Evolutionary conservation across 805 yeast genomes (phyloP), one percentile per base, ranked within the genome.

Genomic region (Yarrowia sp.): DNA sequence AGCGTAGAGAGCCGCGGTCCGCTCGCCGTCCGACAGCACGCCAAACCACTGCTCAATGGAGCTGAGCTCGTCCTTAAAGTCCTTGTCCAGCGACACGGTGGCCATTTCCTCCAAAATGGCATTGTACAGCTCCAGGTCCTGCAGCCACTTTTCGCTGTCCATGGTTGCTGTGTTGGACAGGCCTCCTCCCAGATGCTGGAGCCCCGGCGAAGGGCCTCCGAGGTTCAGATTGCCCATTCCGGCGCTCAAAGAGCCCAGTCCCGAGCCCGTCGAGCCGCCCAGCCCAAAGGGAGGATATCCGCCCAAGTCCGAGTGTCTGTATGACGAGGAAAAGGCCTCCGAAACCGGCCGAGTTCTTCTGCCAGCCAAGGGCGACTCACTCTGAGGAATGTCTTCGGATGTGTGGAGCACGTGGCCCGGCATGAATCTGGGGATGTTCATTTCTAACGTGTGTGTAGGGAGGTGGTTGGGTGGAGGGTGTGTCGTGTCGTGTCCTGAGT

Each of bases 21-120:
- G 76, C 67, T 78, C 81, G 26, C 71, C 72, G 35, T 72, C 72
- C 52, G 72, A 69, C 33, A 78, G 72, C 35, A 73, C 72, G 41
- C 75, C 73, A 68, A 76, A 78, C 81, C 81, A 78, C 61, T 72
- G 71, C 67, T 76, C 80, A 65, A 78, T 71, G 35, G 76, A 73
- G 48, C 67, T 64, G 30, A 77, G 71, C 67, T 77, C 78, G 30
- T 73, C 72, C 52, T 71, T 71, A 68, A 75, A 75, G 62, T 70
- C 67, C 48, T 65, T 66, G 64, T 73, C 76, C 49, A 72, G 67
- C 16, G 68, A 64, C 30, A 70, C 73, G 30, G 73, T 67, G 22
- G 76, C 72, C 70, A 74, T 70, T 56, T 73, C 71, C 41, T 72
- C 74, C 58, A 73, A 70, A 21, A 75, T 71, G 19, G 65, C 66